Evolutionary conservation across 2,329 filamentous ascomycete genomes (phyloP).

Genomic region (Colletotrichum sp.): DNA sequence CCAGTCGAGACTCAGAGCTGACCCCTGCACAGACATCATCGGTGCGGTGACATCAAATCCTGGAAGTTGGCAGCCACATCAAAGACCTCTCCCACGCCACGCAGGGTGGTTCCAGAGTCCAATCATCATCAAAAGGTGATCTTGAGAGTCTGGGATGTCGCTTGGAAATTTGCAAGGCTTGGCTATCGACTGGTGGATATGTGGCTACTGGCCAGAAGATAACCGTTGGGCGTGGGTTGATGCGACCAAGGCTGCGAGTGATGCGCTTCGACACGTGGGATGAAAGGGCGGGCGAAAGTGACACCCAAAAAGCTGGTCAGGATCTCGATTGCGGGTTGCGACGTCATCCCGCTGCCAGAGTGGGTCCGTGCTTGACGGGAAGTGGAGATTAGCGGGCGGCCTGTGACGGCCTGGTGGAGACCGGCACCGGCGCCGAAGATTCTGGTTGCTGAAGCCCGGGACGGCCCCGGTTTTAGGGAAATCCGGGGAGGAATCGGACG

Average conservation of each 20-base stretch:
- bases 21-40: constrained; percentile 16
- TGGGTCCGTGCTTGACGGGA: not conserved
- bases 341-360: constrained; percentile 12
- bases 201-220: not conserved
- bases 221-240: not conserved
- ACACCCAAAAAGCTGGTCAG: not conserved
- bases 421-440: not conserved
- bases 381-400: not conserved
- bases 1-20: not conserved
- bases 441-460: not conserved
- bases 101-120: not conserved
- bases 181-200: not conserved
- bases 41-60: not conserved
- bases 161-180: not conserved
- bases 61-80: constrained; percentile 22
- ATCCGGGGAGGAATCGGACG: not conserved
- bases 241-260: not conserved
- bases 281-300: not conserved
- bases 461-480: not conserved
- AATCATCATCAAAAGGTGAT: not conserved
- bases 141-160: not conserved
- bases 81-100: constrained; percentile 1
- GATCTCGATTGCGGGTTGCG: constrained; percentile 18
- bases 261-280: not conserved
- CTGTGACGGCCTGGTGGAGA: not conserved